Evolutionary conservation across 495 filamentous ascomycete genomes (phyloP), one percentile per base, ranked within the genome.

Genomic region (Tricharina praecox): DNA sequence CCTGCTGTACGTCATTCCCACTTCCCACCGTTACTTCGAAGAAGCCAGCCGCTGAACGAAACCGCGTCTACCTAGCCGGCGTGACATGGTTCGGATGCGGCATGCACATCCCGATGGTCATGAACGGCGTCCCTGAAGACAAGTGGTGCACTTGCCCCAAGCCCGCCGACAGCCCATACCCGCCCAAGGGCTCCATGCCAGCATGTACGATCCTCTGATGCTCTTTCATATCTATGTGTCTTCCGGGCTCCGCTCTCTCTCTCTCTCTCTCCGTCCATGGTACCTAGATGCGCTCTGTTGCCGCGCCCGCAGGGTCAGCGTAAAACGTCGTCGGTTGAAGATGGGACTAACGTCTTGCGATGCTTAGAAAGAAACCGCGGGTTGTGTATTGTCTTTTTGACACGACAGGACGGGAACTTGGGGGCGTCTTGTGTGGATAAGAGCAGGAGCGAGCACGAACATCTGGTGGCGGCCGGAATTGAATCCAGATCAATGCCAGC

Each of bases 61-160:
- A 39, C 47, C 19, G 7, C n/a, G 23, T 15, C 7, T 40, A 21
- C 15, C 51, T 46, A 84, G 81, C 72, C 45, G 79, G 82, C 51
- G 61, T 64, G 47, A 73, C 77, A 40, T 86, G 81, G 81, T 70
- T 63, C 52, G 81, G 81, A 47, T 86, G 82, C 64, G 81, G 81
- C 34, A 61, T 32, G 23, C 81, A 86, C 55, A 69, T 86, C 39
- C 70, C 78, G 13, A 62, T 53, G 1, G 79, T 84, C 9, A 73
- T 86, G 67, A 79, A 81, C 57, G 43, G 58, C 0, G 61, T 83
- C 20, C 70, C 77, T 2, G 63, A 68, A 24, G 56, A 66, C 10
- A 64, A 81, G 23, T 70, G 80, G 63, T 86, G 81, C 57, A 66
- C 67, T 8, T 64, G 54, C 50, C 41, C 30, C 3, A 55, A 51